These are phyloP conservation scores for Colletotrichum somersetense DNA, from an alignment of 2,329 filamentous ascomycete genomes.

Conservation along the genomic window DNA sequence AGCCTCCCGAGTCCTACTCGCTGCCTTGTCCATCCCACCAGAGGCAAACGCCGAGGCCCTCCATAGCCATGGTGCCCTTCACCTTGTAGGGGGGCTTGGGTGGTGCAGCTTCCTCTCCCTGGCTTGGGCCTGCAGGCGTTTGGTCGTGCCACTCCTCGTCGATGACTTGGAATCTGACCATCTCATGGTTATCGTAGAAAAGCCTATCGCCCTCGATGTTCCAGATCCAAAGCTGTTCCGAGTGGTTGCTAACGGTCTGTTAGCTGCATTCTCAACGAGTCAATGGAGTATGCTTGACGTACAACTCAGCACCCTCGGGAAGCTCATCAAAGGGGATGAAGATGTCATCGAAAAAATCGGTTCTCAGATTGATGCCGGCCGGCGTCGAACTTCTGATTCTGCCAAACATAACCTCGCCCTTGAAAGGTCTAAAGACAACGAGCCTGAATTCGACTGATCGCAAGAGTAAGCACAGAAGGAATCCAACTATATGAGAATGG, in stretches of 20 bases:
- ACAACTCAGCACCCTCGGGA: constrained; percentile 83
- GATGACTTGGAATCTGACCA: constrained; percentile 87
- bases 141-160: constrained; percentile 94
- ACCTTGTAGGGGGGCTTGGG: constrained; percentile 80
- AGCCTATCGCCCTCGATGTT: constrained; percentile 78
- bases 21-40: constrained; percentile 67
- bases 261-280: constrained; percentile 41
- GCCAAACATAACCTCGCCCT: constrained; percentile 89
- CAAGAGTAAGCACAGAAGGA: constrained; percentile 34
- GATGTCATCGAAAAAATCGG: constrained; percentile 96
- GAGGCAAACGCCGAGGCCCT: constrained; percentile 71
- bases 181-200: constrained; percentile 91
- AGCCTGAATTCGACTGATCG: constrained; percentile 89
- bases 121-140: constrained; percentile 75
- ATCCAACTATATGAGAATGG: neutral
- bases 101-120: constrained; percentile 70
- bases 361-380: constrained; percentile 80
- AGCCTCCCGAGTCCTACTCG: constrained; percentile 24
- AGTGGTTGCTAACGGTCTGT: constrained; percentile 69
- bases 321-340: constrained; percentile 81
- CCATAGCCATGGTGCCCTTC: constrained; percentile 72
- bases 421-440: constrained; percentile 95
- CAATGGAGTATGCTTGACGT: constrained; percentile 51
- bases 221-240: constrained; percentile 89
- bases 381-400: constrained; percentile 82